These are phyloP conservation scores for Paramarasmius palmivorus DNA, from an alignment of 1,284 basidiomycete species.

Conservation along the genomic window DNA sequence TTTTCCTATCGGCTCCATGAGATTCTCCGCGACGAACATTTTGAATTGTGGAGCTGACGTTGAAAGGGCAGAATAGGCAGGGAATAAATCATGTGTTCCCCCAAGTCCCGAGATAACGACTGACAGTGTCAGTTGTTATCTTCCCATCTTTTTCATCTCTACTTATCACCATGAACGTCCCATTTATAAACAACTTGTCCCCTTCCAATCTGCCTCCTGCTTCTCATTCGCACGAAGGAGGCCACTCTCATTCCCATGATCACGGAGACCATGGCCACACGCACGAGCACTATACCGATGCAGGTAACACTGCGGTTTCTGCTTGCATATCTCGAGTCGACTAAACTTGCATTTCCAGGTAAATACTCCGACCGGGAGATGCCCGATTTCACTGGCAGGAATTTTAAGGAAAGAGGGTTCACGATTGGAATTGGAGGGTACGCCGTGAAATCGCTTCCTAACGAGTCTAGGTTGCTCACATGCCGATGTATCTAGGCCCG, in stretches of 20 bases:
- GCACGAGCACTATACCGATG: conserved; percentile 86
- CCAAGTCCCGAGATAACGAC: too few species aligned
- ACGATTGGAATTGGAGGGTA: conserved; percentile 97
- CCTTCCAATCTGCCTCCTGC: conserved; percentile 29
- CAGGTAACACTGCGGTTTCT: conserved; percentile 51
- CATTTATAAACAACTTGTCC: conserved; percentile 70
- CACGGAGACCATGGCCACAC: conserved; percentile 84
- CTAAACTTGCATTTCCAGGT: conserved; percentile 48
- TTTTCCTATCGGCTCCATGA: too few species aligned
- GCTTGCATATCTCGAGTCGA: conserved; percentile 2
- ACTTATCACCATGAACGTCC: conserved; percentile 51
- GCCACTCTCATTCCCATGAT: conserved; percentile 45
- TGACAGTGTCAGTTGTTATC: too few species aligned
- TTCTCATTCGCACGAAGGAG: conserved; percentile 35
- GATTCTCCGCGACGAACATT: too few species aligned
- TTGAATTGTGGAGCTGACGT: too few species aligned
- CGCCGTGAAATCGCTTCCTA: conserved; percentile 5
- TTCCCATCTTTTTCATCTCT: not conserved
- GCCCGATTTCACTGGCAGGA: conserved; percentile 82
- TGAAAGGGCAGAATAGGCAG: too few species aligned
- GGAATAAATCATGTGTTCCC: too few species aligned
- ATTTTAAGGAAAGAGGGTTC: conserved; percentile 94
- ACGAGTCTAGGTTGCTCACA: conserved; percentile 4
- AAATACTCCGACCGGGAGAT: conserved; percentile 92
- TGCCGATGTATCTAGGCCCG: conserved; percentile 66